Evolutionary conservation across 2,329 filamentous ascomycete species (phyloP), one percentile per base, ranked within the genome.

Genomic region (Sporothrix variecibatus): DNA sequence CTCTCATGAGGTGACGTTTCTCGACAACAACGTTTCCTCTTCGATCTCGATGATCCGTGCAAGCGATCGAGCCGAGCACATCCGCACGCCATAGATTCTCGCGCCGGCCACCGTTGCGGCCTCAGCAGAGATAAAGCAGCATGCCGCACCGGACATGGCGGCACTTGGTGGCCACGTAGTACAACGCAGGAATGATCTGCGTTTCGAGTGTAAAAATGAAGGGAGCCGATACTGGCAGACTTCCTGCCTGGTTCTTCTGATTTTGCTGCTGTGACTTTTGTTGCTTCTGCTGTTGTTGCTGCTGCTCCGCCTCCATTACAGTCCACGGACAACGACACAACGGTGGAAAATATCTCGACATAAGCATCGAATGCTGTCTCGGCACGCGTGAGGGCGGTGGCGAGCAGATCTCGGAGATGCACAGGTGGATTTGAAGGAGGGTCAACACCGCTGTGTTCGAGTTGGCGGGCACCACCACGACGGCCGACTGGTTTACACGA

Each of bases 11-110:
- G 9, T 11, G 15, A 9, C 34, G 7, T 15, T 40, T 62, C 46
- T 53, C 28, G 58, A 40, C 70, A 28, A 17, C 43, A 34, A 26
- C 58, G 49, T 72, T 28, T n/a, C 75, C 67, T 84, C 82, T 71
- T 84, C 83, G 1, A 83, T 73, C 62, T 81, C 77, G 0, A 84
- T 81, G n/a, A 82, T 77, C 3, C 81, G 78, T 8, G 78, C 77
- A 1, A 1, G 81, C 81, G 0, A 84, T 78, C 7, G 78, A 76
- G 0, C 80, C 76, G 40, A 81, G 76, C 64, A 80, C 77, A 2
- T 79, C 77, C 0, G 79, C 79, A 3, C 81, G 78, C 83, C 83
- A 84, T 0, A 84, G 75, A 31, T 83, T 83, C 76, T 84, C 83
- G 4, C 81, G 77, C 7, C 82, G 78, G 28, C 62, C 75, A 2